phyloP scores from a whole-genome alignment of 176 grass and related monocot genomes.

The Elymus sibiricus region DNA sequence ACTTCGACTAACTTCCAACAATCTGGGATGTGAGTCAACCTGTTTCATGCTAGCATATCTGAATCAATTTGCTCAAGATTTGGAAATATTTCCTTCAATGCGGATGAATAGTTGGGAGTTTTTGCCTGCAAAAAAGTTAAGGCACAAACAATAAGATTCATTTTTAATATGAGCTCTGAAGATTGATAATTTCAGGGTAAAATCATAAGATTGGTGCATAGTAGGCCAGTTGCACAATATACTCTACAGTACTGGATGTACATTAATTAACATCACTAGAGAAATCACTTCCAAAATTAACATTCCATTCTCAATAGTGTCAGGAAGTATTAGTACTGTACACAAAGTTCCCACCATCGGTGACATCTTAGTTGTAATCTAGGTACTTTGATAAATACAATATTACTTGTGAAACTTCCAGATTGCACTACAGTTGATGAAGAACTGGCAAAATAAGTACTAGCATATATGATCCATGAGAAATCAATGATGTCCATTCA shows the following conservation, averaged over 20 bases:
- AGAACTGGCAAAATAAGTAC: not conserved
- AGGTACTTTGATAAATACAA: not conserved
- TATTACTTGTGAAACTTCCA: constrained; percentile 18
- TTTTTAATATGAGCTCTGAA: not conserved
- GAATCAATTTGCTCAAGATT: constrained; percentile 95
- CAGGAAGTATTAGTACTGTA: not conserved
- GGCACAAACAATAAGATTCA: not conserved
- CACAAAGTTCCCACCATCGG: not conserved
- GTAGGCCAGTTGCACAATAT: not conserved
- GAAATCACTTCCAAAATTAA: not conserved
- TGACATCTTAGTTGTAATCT: not conserved
- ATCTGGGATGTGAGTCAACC: not conserved
- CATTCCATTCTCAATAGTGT: constrained; percentile 2
- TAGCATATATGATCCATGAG: not conserved
- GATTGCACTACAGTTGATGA: not conserved
- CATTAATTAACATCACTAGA: not conserved
- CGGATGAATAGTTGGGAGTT: constrained; percentile 44
- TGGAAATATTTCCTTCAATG: constrained; percentile 71
- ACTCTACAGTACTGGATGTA: not conserved
- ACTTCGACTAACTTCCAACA: constrained; percentile 3
- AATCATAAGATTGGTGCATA: not conserved
- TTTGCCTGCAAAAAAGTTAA: constrained; percentile 54
- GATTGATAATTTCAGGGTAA: not conserved
- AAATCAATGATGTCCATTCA: not conserved
- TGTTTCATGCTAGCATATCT: constrained; percentile 64